Base-by-base conservation (phyloP, 305 asterid species). In the Fraxinus xanthoxyloides region DNA sequence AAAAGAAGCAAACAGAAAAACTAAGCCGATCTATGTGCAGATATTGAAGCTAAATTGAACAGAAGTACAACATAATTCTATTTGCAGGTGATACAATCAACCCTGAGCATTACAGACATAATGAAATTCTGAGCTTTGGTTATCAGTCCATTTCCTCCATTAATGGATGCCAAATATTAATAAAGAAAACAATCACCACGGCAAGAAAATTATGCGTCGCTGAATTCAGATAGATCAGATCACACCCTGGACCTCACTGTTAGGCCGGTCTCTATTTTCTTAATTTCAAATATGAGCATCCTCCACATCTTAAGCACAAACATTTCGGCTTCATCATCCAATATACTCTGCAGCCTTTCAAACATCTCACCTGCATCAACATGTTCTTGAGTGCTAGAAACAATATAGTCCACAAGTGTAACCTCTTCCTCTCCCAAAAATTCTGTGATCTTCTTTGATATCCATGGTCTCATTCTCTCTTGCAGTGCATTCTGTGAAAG, bases 251-350 rank as follows among this genome's bases (percentile, higher is more conserved):
- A 72, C 89, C 79, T 93, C 40, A 81, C 84, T 77, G 95, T 90
- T 82, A 93, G 79, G 77, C 99, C 98, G 23, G 91, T 95, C 87
- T 97, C 99, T 31, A 95, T 97, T 90, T 86, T 97, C 91, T 95
- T 95, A 87, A 97, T 92, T 90, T 97, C 99, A 84, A 93, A 97
- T 82, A 97, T 97, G 51, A 97, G 99, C 99, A 97, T 97, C 87
- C 99, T 97, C 98, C 99, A 97, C 98, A 97, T 95, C 93, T 97
- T 97, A 72, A 97, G 95, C 86, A 97, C 98, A 86, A 95, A 97
- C 99, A 97, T 92, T 86, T 97, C 99, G 30, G 99, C 99, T 89
- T 97, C 99, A 48, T 97, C 99, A 30, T 97, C 99, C 88, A 97
- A 85, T 84, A 97, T 95, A 70, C 92, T 80, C 80, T 92, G 98